A percentile compares a stretch with the other conserved stretches of the same genome.
Evolutionary conservation across 2,329 filamentous ascomycete genomes (phyloP).

Genomic region (Cercospora brassicicola): DNA sequence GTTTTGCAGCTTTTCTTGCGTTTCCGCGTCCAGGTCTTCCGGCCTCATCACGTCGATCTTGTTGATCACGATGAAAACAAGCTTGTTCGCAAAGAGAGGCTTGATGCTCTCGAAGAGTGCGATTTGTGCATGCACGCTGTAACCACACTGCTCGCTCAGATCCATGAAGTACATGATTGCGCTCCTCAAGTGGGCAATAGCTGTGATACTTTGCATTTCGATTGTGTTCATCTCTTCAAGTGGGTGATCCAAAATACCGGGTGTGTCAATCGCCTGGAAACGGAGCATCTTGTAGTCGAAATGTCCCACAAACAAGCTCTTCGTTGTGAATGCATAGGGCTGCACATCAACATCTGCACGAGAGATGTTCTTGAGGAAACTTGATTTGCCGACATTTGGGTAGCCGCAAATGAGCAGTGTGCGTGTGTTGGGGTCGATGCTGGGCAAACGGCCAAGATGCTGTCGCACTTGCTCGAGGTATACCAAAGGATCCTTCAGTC

Average conservation of each 20-base stretch:
- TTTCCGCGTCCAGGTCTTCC: conserved; percentile 79
- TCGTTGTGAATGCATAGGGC: conserved; percentile 97
- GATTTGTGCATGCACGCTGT: conserved; percentile 88
- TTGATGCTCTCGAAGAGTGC: conserved; percentile 95
- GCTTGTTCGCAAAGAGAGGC: conserved; percentile 93
- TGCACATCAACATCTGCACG: conserved; percentile 95
- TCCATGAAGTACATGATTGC: conserved; percentile 99
- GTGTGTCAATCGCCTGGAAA: conserved; percentile 93
- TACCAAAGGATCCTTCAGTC: conserved; percentile 87
- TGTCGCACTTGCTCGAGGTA: conserved; percentile 97
- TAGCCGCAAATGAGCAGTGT: conserved; percentile 96
- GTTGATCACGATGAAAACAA: conserved; percentile 96
- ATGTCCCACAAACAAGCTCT: conserved; percentile 94
- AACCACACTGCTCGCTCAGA: conserved; percentile 93
- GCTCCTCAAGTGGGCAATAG: conserved; percentile 92
- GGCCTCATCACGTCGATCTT: conserved; percentile 92
- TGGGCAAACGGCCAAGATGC: conserved; percentile 92
- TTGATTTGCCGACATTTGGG: conserved; percentile 96
- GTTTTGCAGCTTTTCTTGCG: conserved; percentile 73
- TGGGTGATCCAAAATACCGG: conserved; percentile 96
- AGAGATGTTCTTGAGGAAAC: conserved; percentile 88
- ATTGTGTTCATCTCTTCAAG: conserved; percentile 99
- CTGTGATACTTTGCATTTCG: conserved; percentile 98
- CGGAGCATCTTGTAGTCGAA: conserved; percentile 94
- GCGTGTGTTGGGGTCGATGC: conserved; percentile 97